Conservation (phyloP, 257 asterid genomes). For the Jacaranda copaia region DNA sequence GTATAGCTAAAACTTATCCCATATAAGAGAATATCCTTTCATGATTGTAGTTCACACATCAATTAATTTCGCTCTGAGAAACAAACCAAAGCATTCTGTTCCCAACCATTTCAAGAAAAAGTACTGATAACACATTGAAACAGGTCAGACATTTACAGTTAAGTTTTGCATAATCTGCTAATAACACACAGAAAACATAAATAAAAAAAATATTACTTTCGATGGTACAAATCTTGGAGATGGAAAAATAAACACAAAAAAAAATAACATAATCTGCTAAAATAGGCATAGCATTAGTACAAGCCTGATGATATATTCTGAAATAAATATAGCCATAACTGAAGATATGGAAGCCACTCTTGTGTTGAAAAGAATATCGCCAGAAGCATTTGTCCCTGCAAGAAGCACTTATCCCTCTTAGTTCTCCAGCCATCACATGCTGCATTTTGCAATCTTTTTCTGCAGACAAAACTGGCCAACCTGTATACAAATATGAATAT, state of each 20-base stretch:
- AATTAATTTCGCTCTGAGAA: not conserved
- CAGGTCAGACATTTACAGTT: not conserved
- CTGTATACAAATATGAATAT: constrained; percentile 61
- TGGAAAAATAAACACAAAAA: not conserved
- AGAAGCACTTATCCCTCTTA: not conserved
- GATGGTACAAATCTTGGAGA: constrained; percentile 24
- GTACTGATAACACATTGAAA: not conserved
- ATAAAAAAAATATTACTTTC: not conserved
- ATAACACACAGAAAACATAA: not conserved
- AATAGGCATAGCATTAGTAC: constrained; percentile 3
- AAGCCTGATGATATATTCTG: constrained; percentile 13
- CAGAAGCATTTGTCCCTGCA: constrained; percentile 15
- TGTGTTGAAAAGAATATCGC: constrained; percentile 9
- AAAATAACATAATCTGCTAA: constrained; percentile 14
- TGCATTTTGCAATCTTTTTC: constrained; percentile 39
- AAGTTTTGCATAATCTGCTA: not conserved
- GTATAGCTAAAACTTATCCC: too few relatives aligned
- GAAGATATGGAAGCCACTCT: constrained; percentile 24
- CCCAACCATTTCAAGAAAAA: not conserved
- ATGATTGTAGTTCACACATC: too few relatives aligned
- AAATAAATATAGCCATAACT: not conserved
- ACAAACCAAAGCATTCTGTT: not conserved
- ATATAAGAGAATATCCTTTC: too few relatives aligned
- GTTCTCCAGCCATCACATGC: constrained; percentile 4
- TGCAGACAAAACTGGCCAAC: constrained; percentile 51